Evolutionary conservation across 352 stramenopile species (phyloP).

Genomic region (Globisporangium middletonii): DNA sequence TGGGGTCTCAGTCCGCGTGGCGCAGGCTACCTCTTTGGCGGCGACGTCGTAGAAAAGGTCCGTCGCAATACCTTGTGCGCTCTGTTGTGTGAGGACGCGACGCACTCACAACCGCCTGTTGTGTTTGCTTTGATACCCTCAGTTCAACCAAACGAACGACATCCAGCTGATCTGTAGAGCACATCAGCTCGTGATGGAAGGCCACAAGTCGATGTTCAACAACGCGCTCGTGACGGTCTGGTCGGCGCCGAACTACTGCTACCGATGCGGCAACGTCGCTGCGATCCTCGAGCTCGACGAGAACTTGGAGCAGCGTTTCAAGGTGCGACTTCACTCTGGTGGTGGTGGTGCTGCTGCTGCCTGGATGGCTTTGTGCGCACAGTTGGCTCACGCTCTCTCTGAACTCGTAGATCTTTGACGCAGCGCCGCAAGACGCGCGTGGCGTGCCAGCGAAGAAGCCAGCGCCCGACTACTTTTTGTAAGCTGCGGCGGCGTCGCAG

Average conservation of each 20-base stretch:
- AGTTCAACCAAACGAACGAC: constrained; percentile 98
- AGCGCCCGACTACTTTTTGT: constrained; percentile 99
- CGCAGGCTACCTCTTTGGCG: constrained; percentile 97
- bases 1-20: constrained; percentile 97
- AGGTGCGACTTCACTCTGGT: constrained; percentile 26
- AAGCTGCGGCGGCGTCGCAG: constrained; percentile 17
- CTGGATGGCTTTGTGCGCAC: neutral
- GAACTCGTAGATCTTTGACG: constrained; percentile 94
- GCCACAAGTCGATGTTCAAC: constrained; percentile 96
- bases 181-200: constrained; percentile 96
- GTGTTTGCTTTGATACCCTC: neutral
- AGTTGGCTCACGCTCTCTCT: neutral
- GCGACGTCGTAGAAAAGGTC: constrained; percentile 95
- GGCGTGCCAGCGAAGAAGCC: constrained; percentile 98
- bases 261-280: constrained; percentile 97
- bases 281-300: constrained; percentile 98
- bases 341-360: neutral
- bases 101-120: neutral
- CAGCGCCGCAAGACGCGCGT: constrained; percentile 94
- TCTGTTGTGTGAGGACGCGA: neutral
- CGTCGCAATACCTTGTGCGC: neutral
- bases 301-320: constrained; percentile 89
- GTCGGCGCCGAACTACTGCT: constrained; percentile 99
- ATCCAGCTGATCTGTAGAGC: constrained; percentile 97
- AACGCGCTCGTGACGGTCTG: constrained; percentile 98